Evolutionary conservation across 768 basidiomycete species (phyloP), one percentile per base, ranked within the genome.

Genomic region (Mycena indigotica): DNA sequence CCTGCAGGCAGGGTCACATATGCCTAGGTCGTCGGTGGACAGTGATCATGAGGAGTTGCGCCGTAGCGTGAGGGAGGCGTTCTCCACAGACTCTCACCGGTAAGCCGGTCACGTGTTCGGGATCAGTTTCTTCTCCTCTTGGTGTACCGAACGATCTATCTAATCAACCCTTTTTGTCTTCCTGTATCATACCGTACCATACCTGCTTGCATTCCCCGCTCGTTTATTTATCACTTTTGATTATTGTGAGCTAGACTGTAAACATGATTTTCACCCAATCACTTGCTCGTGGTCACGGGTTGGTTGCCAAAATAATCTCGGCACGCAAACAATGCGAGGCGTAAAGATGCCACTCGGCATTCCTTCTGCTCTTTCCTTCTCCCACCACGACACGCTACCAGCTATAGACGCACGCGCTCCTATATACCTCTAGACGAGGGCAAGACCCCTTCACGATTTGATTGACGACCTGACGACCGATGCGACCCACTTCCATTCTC

Each of bases 11-110:
- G 49, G 40, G 17, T 88, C 88, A 25, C 88, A 90, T 58, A 75
- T 86, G 63, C 86, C 85, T 21, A 85, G 87, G 35, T 85, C 87
- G 49, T 89, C 87, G 28, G 75, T 88, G 30, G 85, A 79, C 41
- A 83, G 82, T 62, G 87, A 89, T n/a, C 87, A 90, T 55, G 90
- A 92, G 58, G 90, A 92, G 70, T 77, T 94, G 54, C 76, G 90
- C 67, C 80, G 85, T 71, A 94, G 91, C 61, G 89, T 94, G 54
- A 79, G 88, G 53, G 91, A 93, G 64, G 91, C 92, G 6, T 87
- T 93, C 58, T 81, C 80, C n/a, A 79, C 84, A 10, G 81, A 85
- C 40, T 85, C 86, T 24, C 81, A 84, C 64, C 80, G 80, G 58
- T 84, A 70, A 73, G n/a, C n/a, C n/a, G n/a, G n/a, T n/a, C n/a